Evolutionary conservation across 164 flowering plant species (phyloP).

Genomic region (Nymphaea thermarum): DNA sequence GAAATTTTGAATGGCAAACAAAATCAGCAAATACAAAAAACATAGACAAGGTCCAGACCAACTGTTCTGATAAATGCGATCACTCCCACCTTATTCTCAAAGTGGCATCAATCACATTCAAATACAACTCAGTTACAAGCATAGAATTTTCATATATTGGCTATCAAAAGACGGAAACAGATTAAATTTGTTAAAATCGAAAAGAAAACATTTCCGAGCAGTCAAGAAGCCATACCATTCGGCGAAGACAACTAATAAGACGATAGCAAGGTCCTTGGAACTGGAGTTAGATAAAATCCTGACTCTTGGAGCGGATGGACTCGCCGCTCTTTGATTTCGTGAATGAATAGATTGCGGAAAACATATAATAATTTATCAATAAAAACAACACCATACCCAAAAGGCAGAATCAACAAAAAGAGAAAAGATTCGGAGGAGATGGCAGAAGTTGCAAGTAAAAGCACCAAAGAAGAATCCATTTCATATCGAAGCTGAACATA

Average conservation of each 20-base stretch:
- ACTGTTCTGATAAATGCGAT: background rate
- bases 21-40: background rate
- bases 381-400: background rate
- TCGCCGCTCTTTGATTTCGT: background rate
- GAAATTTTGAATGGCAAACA: background rate
- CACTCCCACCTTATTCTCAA: background rate
- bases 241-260: background rate
- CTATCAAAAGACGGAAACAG: background rate
- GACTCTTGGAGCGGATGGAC: background rate
- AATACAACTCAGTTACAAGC: background rate
- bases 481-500: background rate
- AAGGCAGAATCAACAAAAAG: background rate
- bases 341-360: background rate
- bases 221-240: background rate
- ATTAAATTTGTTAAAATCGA: background rate
- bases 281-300: background rate
- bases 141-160: background rate
- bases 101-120: background rate
- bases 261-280: background rate
- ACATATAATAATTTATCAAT: too few relatives aligned
- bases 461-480: background rate
- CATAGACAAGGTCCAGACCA: background rate
- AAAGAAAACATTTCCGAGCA: background rate
- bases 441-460: too few relatives aligned
- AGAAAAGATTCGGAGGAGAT: background rate